phyloP scores from a whole-genome alignment of 331 rosid genomes.

The Rosa hybrid region DNA sequence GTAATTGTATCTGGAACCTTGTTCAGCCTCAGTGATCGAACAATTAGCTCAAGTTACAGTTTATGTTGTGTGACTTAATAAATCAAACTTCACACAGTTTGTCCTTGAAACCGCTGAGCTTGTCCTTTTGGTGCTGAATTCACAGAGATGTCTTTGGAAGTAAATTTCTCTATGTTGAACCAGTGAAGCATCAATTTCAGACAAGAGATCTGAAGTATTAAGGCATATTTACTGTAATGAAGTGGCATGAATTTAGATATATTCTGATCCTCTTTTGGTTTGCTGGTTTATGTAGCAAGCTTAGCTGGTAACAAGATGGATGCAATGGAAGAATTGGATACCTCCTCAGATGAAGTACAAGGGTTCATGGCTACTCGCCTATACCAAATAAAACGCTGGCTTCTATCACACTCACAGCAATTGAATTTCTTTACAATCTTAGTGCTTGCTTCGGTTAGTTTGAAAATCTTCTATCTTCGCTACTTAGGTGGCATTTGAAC shows the following conservation, averaged over 20 bases:
- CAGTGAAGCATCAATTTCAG: neutral
- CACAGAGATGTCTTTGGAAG: neutral
- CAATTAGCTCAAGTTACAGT: neutral
- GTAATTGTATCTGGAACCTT: neutral
- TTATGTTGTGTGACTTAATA: neutral
- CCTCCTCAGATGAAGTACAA: constrained; percentile 49
- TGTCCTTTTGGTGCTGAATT: neutral
- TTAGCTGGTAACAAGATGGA: constrained; percentile 66
- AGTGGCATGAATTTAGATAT: neutral
- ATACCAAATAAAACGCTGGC: constrained; percentile 66
- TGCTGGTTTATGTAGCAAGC: constrained; percentile 55
- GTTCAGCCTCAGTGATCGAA: neutral
- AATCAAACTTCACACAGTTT: neutral
- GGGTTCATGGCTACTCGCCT: constrained; percentile 56
- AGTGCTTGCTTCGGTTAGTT: constrained; percentile 97
- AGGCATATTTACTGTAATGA: neutral
- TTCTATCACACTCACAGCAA: constrained; percentile 76
- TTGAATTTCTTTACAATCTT: constrained; percentile 78
- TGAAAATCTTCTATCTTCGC: constrained; percentile 27
- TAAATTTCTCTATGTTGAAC: neutral
- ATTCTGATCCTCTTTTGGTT: constrained; percentile 23
- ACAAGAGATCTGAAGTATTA: neutral
- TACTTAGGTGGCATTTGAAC: constrained; percentile 16
- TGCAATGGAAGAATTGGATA: constrained; percentile 66
- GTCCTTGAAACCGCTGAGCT: neutral